Evolutionary conservation across 2,329 filamentous ascomycete genomes (phyloP), one percentile per base, ranked within the genome.

Genomic region (Apiospora pterosperma): DNA sequence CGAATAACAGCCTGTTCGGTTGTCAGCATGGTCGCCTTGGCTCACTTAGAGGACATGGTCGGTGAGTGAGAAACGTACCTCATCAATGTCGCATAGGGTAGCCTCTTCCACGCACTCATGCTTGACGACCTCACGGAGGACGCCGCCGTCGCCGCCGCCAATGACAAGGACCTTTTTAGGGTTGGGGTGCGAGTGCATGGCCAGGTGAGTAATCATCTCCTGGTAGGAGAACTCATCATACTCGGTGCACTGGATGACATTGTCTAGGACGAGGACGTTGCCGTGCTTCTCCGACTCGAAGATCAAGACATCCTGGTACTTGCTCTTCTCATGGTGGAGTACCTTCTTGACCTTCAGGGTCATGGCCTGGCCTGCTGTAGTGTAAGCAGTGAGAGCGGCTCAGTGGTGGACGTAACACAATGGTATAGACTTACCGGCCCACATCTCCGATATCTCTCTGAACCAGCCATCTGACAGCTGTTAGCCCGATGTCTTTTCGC

Each of bases 121-220:
- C 91, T 99, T 99, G 86, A 99, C 93, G 55, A 99, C 91, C 87
- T 99, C 96, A 74, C 96, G 93, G 74, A 99, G 90, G 69, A 99
- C 96, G 82, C 96, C 96, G 67, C 96, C 96, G 78, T 99, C 96
- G 78, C 96, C 96, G 75, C 96, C 96, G 70, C 96, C 96, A 76
- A 99, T 98, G 79, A 99, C 96, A 65, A 99, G 90, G 63, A 99
- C 96, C 82, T 94, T 96, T 89, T 98, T 96, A 77, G 96, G 96
- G 85, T 97, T 90, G 72, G 96, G 96, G 88, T 99, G 96, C 63
- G 95, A 93, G 88, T 97, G 96, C 91, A 99, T 93, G 82, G 93
- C 96, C 72, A 99, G 87, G 83, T 99, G 93, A 73, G 95, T 94
- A 82, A 99, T 99, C 96, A 99, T 99, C 88, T 99, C 96, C 86